Conservation (phyloP, 2,329 filamentous ascomycete species). For the Emmonsiellopsis sp. region DNA sequence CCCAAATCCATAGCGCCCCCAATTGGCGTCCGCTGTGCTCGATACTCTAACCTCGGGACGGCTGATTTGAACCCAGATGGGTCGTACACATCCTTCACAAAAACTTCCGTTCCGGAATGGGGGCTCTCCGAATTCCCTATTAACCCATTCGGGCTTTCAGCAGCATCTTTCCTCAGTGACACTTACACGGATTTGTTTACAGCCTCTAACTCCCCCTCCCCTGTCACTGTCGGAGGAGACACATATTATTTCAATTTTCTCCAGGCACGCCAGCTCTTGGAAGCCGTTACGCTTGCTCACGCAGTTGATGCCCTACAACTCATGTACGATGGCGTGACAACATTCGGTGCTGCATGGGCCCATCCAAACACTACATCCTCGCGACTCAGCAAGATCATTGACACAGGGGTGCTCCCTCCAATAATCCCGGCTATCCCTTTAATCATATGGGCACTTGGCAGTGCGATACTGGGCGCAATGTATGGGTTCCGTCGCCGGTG, state of each 20-base stretch:
- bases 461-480: slow-evolving; percentile 5
- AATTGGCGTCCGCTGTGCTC: background rate
- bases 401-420: slow-evolving; percentile 2
- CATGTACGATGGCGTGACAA: slow-evolving; percentile 4
- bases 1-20: background rate
- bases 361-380: slow-evolving; percentile 1
- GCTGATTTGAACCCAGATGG: background rate
- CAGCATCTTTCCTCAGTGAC: background rate
- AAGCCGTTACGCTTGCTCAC: slow-evolving; percentile 6
- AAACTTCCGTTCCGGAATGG: background rate
- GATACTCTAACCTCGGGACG: background rate
- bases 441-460: slow-evolving; percentile 7
- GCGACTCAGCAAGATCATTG: slow-evolving; percentile 2
- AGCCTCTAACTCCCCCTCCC: background rate
- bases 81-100: too few relatives aligned
- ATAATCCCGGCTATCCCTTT: slow-evolving; percentile 2
- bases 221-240: too few relatives aligned
- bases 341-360: background rate
- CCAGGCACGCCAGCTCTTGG: background rate
- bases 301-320: slow-evolving; percentile 1
- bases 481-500: slow-evolving; percentile 9
- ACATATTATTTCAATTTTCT: background rate
- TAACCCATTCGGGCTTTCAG: background rate
- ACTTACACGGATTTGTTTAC: background rate
- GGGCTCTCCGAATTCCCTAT: background rate